Evolutionary conservation across 768 basidiomycete genomes (phyloP).

Genomic region (Antrodiella citrinella): DNA sequence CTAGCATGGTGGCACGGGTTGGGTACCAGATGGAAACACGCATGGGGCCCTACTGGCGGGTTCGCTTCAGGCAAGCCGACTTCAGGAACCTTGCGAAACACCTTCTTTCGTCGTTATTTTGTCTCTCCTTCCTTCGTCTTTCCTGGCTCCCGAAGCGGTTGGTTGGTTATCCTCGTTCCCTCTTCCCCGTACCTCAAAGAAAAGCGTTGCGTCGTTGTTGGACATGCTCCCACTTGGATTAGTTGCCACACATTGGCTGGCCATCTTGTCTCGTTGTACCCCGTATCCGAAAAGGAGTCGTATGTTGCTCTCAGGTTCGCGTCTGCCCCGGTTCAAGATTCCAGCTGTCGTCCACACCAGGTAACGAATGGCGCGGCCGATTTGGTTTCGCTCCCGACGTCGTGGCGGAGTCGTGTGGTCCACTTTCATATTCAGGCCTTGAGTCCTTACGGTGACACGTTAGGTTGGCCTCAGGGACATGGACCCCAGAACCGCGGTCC

Average conservation of each 20-base stretch:
- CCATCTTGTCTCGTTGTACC: constrained; percentile 7
- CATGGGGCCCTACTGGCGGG: neutral
- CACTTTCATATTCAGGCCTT: too few species aligned
- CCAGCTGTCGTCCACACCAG: neutral
- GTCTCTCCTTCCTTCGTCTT: neutral
- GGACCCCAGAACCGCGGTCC: too few species aligned
- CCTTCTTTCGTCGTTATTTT: neutral
- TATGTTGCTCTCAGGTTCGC: constrained; percentile 13
- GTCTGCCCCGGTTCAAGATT: constrained; percentile 4
- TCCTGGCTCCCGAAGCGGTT: constrained; percentile 2
- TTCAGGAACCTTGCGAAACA: neutral
- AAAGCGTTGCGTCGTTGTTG: constrained; percentile 17
- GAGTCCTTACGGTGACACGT: too few species aligned
- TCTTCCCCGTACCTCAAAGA: constrained; percentile 15
- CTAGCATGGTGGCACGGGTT: neutral
- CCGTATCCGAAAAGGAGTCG: constrained; percentile 14
- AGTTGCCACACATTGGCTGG: constrained; percentile 11
- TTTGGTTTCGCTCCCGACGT: too few species aligned
- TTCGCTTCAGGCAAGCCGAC: neutral
- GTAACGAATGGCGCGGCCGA: neutral
- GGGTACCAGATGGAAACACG: neutral
- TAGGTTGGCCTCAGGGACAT: too few species aligned
- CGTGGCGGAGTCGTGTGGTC: too few species aligned
- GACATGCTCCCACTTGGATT: constrained; percentile 14
- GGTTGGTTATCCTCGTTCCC: constrained; percentile 12